Evolutionary conservation across 2,329 filamentous ascomycete species (phyloP), one percentile per base, ranked within the genome.

Genomic region (Claviceps arundinis): DNA sequence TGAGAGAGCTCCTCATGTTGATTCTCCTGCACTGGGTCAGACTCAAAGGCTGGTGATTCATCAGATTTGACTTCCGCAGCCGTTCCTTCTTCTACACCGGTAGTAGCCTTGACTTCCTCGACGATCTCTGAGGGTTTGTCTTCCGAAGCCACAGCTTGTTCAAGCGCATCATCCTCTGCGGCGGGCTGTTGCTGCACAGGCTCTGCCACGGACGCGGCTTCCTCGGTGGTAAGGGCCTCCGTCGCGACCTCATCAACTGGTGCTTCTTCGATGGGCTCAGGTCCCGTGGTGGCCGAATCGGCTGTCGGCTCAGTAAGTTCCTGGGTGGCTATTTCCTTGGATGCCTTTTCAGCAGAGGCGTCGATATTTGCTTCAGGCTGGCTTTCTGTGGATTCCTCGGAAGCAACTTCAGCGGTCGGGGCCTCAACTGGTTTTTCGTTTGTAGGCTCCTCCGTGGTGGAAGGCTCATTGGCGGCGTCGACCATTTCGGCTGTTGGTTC

Each of bases 331-430:
- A 5, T 16, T 16, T 51, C 37, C 14, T 50, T 43, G 5, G n/a
- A 9, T 14, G 43, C 8, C 9, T 41, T 17, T 11, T 48, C 37
- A 8, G 8, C 55, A 9, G 47, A 16, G 24, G 54, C 49, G 3
- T 53, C 30, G 42, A 53, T 53, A 26, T 46, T 46, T 14, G 43
- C 19, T 38, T 19, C 22, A 16, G 37, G 37, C 50, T 51, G 50
- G 5, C 16, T 22, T n/a, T 40, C 37, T 19, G 37, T 34, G 24
- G 5, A 9, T 17, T 24, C 37, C 16, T 51, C 43, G 9, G 16
- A 16, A 4, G 19, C 42, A 40, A 9, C 14, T 9, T 50, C 47
- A 37, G 37, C 37, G 6, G 34, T 37, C 8, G 40, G 14, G n/a
- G 14, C 22, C 14, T 50, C 37, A 7, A 24, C 14, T 26, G 41